A percentile compares a stretch with the other conserved stretches of the same genome.
Evolutionary conservation across 257 asterid species (phyloP).

Genomic region (Hygrophila difformis): DNA sequence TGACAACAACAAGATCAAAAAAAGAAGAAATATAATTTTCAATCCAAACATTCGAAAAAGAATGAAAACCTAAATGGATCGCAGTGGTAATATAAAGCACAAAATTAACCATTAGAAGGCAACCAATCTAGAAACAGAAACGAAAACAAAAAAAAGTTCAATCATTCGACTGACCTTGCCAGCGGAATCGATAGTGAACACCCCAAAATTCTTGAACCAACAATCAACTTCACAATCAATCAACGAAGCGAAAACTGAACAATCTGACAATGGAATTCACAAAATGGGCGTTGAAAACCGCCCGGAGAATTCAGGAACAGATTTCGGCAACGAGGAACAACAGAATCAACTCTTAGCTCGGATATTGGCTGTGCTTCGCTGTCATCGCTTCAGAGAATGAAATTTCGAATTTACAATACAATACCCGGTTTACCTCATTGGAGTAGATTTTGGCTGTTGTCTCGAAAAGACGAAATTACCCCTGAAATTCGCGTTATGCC

Average conservation of each 20-base stretch:
- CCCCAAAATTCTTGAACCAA: background rate
- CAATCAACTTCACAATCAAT: background rate
- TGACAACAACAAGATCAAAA: background rate
- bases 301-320: conserved; percentile 10
- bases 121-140: no score
- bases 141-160: background rate
- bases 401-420: background rate
- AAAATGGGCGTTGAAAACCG: conserved; percentile 2
- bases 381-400: background rate
- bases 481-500: no score
- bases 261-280: conserved; percentile 11
- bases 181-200: conserved; percentile 14
- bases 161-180: conserved; percentile 15
- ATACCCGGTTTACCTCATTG: background rate
- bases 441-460: background rate
- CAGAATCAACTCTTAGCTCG: conserved; percentile 18
- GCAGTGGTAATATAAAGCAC: no score
- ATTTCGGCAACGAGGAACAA: conserved; percentile 6
- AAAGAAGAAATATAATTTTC: background rate
- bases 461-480: background rate
- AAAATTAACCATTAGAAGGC: no score
- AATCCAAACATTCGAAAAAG: background rate
- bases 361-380: conserved; percentile 1
- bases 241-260: background rate
- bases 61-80: background rate